A percentile compares a stretch with the other conserved stretches of the same genome.
phyloP scores from a whole-genome alignment of 2,329 filamentous ascomycete species.

The Didymella pomorum region DNA sequence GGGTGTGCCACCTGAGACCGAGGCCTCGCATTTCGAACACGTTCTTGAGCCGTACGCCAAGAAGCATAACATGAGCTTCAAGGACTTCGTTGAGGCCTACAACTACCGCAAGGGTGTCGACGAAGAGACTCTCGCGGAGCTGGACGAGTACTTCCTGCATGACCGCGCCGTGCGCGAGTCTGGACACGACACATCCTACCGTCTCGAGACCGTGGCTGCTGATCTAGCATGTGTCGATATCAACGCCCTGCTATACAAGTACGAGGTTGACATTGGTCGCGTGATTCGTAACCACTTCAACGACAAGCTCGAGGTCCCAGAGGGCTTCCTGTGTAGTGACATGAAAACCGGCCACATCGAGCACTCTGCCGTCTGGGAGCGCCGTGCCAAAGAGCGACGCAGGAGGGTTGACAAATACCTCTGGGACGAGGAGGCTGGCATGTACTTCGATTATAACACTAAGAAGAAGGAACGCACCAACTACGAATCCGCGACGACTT shows the following conservation, averaged over 20 bases:
- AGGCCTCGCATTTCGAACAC: conserved; percentile 85
- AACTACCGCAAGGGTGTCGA: conserved; percentile 73
- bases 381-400: conserved; percentile 84
- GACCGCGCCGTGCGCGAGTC: conserved; percentile 96
- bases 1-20: conserved; percentile 91
- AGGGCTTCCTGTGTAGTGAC: conserved; percentile 76
- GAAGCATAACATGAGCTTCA: conserved; percentile 82
- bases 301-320: conserved; percentile 82
- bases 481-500: conserved; percentile 92
- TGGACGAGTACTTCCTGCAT: conserved; percentile 95
- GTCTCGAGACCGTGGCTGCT: conserved; percentile 80
- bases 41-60: conserved; percentile 81
- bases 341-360: conserved; percentile 74
- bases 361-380: conserved; percentile 88
- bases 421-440: conserved; percentile 90
- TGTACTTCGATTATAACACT: conserved; percentile 98
- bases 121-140: conserved; percentile 71
- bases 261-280: conserved; percentile 90
- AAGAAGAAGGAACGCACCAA: conserved; percentile 78
- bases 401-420: conserved; percentile 88
- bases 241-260: conserved; percentile 95
- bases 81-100: conserved; percentile 88
- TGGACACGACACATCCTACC: conserved; percentile 95
- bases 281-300: conserved; percentile 85
- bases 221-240: conserved; percentile 93